Percentiles rank a stretch among this genome's conserved stretches.
Evolutionary conservation across 2,329 filamentous ascomycete species (phyloP).

Genomic region (Aureobasidium subglaciale): DNA sequence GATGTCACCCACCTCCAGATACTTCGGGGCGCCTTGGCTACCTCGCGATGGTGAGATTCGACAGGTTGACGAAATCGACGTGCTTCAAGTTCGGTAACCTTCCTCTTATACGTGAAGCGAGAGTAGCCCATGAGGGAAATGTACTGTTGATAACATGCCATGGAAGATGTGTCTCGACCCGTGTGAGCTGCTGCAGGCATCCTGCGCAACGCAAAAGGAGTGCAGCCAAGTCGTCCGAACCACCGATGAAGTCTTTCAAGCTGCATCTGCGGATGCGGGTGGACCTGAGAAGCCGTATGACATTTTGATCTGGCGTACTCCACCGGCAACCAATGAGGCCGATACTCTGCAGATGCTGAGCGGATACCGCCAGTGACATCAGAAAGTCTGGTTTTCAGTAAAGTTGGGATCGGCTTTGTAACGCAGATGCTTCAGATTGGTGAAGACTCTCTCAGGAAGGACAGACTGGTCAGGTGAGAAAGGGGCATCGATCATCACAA

Average conservation of each 20-base stretch:
- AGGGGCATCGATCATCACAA: not conserved
- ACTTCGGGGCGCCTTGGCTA: no score
- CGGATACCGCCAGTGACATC: not conserved
- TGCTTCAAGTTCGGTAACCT: not conserved
- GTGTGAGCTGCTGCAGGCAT: not conserved
- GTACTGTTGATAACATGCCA: not conserved
- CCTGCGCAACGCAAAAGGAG: no score
- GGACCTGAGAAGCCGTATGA: no score
- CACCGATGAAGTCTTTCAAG: no score
- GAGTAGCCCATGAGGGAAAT: not conserved
- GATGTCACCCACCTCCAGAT: no score
- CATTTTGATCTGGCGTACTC: no score
- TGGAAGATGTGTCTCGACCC: no score
- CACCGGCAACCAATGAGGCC: no score
- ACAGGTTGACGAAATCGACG: not conserved
- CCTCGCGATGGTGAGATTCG: not conserved
- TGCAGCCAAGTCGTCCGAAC: no score
- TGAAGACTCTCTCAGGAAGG: not conserved
- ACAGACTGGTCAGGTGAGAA: not conserved
- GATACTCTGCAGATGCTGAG: not conserved
- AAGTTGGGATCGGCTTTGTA: accelerated
- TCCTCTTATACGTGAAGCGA: not conserved
- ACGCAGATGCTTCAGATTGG: not conserved
- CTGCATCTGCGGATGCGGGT: no score
- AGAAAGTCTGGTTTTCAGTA: not conserved